Evolutionary conservation across 2,329 filamentous ascomycete genomes (phyloP).

Genomic region (Phyllosticta paracitricarpa): DNA sequence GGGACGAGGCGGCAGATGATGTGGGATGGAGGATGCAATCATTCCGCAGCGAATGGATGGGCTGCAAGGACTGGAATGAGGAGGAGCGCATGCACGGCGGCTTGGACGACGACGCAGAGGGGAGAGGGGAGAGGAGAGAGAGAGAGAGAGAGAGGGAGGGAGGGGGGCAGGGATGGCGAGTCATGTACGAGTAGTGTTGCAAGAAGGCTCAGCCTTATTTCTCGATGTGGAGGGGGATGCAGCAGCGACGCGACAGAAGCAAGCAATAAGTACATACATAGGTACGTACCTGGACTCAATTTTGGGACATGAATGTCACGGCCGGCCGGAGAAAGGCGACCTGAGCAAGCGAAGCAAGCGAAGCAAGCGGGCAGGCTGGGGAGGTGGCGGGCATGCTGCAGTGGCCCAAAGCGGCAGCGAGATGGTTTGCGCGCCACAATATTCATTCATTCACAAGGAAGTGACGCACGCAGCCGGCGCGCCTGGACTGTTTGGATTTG

Average conservation of each 20-base stretch:
- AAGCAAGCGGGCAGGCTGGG: background rate
- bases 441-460: background rate
- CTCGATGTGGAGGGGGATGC: background rate
- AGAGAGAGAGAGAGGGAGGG: background rate
- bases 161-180: background rate
- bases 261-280: background rate
- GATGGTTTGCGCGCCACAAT: background rate
- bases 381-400: background rate
- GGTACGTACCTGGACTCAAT: no score
- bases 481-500: background rate
- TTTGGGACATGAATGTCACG: no score
- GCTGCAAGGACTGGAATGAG: constrained; percentile 10
- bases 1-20: background rate
- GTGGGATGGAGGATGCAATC: constrained; percentile 3
- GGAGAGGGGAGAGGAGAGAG: background rate
- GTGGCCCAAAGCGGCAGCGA: background rate
- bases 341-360: no score
- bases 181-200: background rate
- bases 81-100: background rate
- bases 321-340: no score
- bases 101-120: background rate
- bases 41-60: background rate
- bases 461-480: background rate
- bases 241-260: background rate
- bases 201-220: background rate